A percentile compares a stretch with the other conserved stretches of the same genome.
phyloP scores from a whole-genome alignment of 805 yeast species.

The Nakazawaea holstii region DNA sequence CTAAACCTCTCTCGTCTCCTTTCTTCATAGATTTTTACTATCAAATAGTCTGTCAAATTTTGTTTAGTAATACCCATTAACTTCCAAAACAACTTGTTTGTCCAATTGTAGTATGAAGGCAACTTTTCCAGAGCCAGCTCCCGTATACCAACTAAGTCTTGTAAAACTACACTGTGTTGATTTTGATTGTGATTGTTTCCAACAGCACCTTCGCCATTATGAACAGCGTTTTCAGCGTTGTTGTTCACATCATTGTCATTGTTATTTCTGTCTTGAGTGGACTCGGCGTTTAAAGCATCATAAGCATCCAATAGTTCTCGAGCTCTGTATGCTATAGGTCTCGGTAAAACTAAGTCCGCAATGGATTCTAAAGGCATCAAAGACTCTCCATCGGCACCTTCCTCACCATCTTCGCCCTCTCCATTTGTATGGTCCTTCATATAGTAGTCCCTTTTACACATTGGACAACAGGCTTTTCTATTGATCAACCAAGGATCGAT shows the following conservation, averaged over 20 bases:
- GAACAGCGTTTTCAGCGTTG: background rate
- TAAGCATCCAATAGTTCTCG: slow-evolving; percentile 20
- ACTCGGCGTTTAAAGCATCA: slow-evolving; percentile 16
- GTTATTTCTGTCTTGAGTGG: background rate
- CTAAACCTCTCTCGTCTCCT: slow-evolving; percentile 18
- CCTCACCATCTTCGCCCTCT: slow-evolving; percentile 16
- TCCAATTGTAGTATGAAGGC: slow-evolving; percentile 21
- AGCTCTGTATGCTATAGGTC: slow-evolving; percentile 22
- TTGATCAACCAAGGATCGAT: slow-evolving; percentile 77
- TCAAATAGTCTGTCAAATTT: slow-evolving; percentile 50
- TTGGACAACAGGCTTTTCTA: slow-evolving; percentile 77
- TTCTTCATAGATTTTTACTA: slow-evolving; percentile 28
- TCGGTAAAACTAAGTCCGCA: slow-evolving; percentile 14
- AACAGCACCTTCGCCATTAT: background rate
- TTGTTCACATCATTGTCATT: background rate
- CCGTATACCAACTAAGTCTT: slow-evolving; percentile 15
- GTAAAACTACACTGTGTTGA: background rate
- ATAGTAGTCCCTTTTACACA: slow-evolving; percentile 69
- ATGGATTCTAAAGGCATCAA: slow-evolving; percentile 18
- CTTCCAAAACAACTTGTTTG: slow-evolving; percentile 41
- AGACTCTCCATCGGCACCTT: slow-evolving; percentile 8
- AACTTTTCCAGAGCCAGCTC: slow-evolving; percentile 10
- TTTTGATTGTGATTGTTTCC: background rate
- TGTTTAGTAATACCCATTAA: slow-evolving; percentile 47
- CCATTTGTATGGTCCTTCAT: slow-evolving; percentile 24